Evolutionary conservation across 805 yeast species (phyloP).

Genomic region (Candida palmyrensis): DNA sequence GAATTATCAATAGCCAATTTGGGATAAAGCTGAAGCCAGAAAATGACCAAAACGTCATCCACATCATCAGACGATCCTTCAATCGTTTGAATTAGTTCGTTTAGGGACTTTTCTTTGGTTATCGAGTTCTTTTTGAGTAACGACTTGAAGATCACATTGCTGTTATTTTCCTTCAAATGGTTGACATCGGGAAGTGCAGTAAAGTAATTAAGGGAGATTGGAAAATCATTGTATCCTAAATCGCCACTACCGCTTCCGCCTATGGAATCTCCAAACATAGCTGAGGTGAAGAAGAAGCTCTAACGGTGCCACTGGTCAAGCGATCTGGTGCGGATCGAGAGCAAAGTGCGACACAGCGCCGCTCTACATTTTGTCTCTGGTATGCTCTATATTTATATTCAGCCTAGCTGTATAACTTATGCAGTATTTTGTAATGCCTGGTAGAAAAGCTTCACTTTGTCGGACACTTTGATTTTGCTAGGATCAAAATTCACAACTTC

Average conservation of each 20-base stretch:
- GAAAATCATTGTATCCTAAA: slow-evolving; percentile 34
- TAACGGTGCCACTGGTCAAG: too few species aligned
- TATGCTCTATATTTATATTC: background rate
- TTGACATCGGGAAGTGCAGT: slow-evolving; percentile 67
- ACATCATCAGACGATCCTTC: slow-evolving; percentile 16
- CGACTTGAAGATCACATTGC: slow-evolving; percentile 68
- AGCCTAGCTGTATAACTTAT: background rate
- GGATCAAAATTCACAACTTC: slow-evolving; percentile 74
- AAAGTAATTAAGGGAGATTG: slow-evolving; percentile 67
- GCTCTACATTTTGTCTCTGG: slow-evolving; percentile 1
- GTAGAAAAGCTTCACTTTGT: slow-evolving; percentile 69
- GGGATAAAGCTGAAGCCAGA: slow-evolving; percentile 79
- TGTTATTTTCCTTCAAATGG: slow-evolving; percentile 33
- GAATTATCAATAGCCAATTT: slow-evolving; percentile 72
- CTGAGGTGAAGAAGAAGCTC: background rate
- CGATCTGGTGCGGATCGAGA: too few species aligned
- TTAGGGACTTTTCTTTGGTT: slow-evolving; percentile 79
- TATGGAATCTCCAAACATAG: slow-evolving; percentile 2
- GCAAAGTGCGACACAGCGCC: background rate
- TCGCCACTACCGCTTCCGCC: slow-evolving; percentile 9
- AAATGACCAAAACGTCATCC: slow-evolving; percentile 48
- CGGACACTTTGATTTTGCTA: slow-evolving; percentile 61
- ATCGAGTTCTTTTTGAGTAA: slow-evolving; percentile 72
- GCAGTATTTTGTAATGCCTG: slow-evolving; percentile 9
- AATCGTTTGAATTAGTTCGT: slow-evolving; percentile 40